Conservation (phyloP, 1,139 yeast genomes). For the Citeromyces siamensis region DNA sequence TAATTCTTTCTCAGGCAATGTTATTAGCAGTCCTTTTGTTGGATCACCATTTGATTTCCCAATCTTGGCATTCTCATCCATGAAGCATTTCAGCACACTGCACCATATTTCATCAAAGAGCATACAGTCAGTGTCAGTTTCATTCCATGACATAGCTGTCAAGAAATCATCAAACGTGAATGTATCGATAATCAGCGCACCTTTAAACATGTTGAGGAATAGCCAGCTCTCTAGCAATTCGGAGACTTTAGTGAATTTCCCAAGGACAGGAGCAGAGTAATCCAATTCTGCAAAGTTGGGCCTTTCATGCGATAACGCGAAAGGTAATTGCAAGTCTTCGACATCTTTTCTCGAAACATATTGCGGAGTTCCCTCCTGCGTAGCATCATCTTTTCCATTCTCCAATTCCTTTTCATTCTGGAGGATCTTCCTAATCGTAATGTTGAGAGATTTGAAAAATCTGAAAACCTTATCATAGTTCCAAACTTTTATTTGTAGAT, state of each 20-base stretch:
- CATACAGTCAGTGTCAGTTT: conserved; percentile 35
- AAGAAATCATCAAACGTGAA: conserved; percentile 75
- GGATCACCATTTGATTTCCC: conserved; percentile 8
- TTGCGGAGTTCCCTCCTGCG: background rate
- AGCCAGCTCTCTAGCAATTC: conserved; percentile 62
- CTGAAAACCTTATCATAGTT: conserved; percentile 76
- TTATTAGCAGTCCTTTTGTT: conserved; percentile 15
- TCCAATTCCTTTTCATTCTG: conserved; percentile 15
- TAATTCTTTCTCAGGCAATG: conserved; percentile 12
- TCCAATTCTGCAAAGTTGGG: conserved; percentile 14
- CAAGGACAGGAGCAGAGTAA: conserved; percentile 1
- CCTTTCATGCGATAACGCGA: conserved; percentile 11
- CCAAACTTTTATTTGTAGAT: conserved; percentile 71
- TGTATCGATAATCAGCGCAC: conserved; percentile 50
- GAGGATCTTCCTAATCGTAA: conserved; percentile 19
- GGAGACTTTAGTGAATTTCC: conserved; percentile 13
- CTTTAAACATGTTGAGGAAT: conserved; percentile 60
- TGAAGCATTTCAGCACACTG: conserved; percentile 35
- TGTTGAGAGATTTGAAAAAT: conserved; percentile 57
- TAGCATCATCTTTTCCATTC: conserved; percentile 4
- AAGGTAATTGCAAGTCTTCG: conserved; percentile 17
- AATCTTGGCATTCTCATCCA: conserved; percentile 19
- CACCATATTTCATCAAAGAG: conserved; percentile 66
- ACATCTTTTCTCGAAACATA: conserved; percentile 7
- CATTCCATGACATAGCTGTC: conserved; percentile 47